phyloP scores from a whole-genome alignment of 2,329 filamentous ascomycete species.

The Aspergillus aculeatinus region DNA sequence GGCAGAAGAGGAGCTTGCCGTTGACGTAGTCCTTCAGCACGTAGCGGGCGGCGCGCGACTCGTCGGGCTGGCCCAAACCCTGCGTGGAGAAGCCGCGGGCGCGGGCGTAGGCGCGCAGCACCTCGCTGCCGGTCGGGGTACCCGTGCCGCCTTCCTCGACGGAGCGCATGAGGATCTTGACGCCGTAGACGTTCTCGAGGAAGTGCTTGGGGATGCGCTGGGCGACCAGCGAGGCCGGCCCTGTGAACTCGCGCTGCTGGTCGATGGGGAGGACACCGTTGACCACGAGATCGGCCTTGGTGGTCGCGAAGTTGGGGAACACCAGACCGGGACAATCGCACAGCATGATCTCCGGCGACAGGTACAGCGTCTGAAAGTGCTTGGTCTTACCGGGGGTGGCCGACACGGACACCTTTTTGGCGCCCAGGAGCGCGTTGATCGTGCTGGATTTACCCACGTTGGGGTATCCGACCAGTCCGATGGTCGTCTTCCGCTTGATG shows the following conservation, averaged over 20 bases:
- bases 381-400: slow-evolving; percentile 98
- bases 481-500: slow-evolving; percentile 68
- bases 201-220: slow-evolving; percentile 83
- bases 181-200: slow-evolving; percentile 89
- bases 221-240: slow-evolving; percentile 79
- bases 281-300: slow-evolving; percentile 93
- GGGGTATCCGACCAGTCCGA: slow-evolving; percentile 94
- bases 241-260: slow-evolving; percentile 88
- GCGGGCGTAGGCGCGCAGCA: slow-evolving; percentile 80
- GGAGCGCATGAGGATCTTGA: slow-evolving; percentile 77
- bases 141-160: slow-evolving; percentile 92
- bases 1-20: slow-evolving; percentile 88
- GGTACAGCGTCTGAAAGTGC: slow-evolving; percentile 97
- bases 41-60: slow-evolving; percentile 84
- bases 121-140: slow-evolving; percentile 75
- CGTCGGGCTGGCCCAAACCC: slow-evolving; percentile 86
- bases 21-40: slow-evolving; percentile 97
- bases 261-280: slow-evolving; percentile 95
- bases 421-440: slow-evolving; percentile 96
- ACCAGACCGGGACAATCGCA: slow-evolving; percentile 99
- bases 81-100: slow-evolving; percentile 89
- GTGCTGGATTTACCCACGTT: slow-evolving; percentile 99
- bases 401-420: slow-evolving; percentile 98
- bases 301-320: slow-evolving; percentile 95
- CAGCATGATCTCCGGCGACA: slow-evolving; percentile 83